These are phyloP conservation scores for Houttuynia cordata DNA, from an alignment of 164 flowering plant genomes.

Conservation along the genomic window DNA sequence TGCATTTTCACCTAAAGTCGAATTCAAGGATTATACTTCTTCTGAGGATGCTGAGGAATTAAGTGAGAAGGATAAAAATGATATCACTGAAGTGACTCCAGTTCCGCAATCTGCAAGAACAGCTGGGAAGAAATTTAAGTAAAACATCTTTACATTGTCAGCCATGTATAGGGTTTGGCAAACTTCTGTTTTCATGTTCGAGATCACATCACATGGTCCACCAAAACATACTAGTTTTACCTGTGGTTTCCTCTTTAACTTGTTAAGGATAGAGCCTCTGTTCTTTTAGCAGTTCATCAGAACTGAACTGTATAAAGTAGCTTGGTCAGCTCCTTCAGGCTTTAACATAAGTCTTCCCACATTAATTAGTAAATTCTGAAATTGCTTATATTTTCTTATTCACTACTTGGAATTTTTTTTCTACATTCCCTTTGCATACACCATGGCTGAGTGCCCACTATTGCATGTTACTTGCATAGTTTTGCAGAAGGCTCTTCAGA, in stretches of 20 bases:
- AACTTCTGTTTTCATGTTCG: too few relatives aligned
- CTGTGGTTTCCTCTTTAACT: too few relatives aligned
- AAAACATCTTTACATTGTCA: constrained; percentile 13
- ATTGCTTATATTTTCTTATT: not conserved
- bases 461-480: constrained; percentile 14
- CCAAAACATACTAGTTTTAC: too few relatives aligned
- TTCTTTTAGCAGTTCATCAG: too few relatives aligned
- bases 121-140: constrained; percentile 67
- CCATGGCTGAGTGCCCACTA: not conserved
- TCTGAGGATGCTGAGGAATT: constrained; percentile 24
- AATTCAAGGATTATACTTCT: constrained; percentile 31
- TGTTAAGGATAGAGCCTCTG: too few relatives aligned
- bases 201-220: too few relatives aligned
- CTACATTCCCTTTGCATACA: too few relatives aligned
- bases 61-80: constrained; percentile 16
- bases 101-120: constrained; percentile 68
- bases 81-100: constrained; percentile 36
- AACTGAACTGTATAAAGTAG: too few relatives aligned
- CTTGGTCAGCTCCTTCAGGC: too few relatives aligned
- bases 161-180: not conserved
- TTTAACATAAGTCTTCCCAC: too few relatives aligned
- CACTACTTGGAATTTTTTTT: not conserved
- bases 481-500: constrained; percentile 49
- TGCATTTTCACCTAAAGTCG: constrained; percentile 26
- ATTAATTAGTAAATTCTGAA: too few relatives aligned